A percentile compares a stretch with the other conserved stretches of the same genome.
These are phyloP conservation scores for Carex scoparia DNA, from an alignment of 176 grass and related monocot species.

Conservation along the genomic window DNA sequence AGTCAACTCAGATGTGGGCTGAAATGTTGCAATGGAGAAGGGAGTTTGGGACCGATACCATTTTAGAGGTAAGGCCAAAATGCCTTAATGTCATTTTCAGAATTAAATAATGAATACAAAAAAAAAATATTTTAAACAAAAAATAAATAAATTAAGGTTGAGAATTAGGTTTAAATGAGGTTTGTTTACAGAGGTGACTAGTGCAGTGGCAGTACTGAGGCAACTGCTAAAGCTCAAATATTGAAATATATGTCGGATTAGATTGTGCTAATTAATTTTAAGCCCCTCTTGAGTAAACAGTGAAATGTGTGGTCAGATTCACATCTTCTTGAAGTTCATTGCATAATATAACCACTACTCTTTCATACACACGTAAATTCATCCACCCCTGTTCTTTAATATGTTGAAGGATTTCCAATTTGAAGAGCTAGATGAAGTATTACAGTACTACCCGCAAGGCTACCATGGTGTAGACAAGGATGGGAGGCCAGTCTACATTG, in stretches of 20 bases:
- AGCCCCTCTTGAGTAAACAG: not conserved
- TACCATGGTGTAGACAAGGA: conserved; percentile 96
- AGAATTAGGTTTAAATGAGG: not conserved
- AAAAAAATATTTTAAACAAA: not conserved
- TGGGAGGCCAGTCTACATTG: conserved; percentile 94
- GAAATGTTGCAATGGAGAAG: conserved; percentile 92
- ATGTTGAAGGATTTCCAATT: conserved; percentile 90
- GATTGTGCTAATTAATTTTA: not conserved
- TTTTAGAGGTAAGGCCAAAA: conserved; percentile 55
- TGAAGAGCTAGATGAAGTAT: conserved; percentile 86
- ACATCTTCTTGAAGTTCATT: not conserved
- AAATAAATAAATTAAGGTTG: not conserved
- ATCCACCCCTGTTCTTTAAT: not conserved
- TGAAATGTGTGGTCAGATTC: not conserved
- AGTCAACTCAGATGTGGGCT: conserved; percentile 88
- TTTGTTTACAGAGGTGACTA: not conserved
- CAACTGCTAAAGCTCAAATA: not conserved
- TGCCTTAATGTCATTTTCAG: not conserved
- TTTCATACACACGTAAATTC: not conserved
- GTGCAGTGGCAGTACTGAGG: not conserved
- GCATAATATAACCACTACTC: not conserved
- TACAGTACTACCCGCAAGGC: conserved; percentile 84
- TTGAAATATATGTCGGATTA: not conserved
- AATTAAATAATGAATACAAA: not conserved
- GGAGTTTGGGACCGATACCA: conserved; percentile 75